These are phyloP conservation scores for Escovopsis sp. DNA, from an alignment of 2,329 filamentous ascomycete species.

Conservation along the genomic window DNA sequence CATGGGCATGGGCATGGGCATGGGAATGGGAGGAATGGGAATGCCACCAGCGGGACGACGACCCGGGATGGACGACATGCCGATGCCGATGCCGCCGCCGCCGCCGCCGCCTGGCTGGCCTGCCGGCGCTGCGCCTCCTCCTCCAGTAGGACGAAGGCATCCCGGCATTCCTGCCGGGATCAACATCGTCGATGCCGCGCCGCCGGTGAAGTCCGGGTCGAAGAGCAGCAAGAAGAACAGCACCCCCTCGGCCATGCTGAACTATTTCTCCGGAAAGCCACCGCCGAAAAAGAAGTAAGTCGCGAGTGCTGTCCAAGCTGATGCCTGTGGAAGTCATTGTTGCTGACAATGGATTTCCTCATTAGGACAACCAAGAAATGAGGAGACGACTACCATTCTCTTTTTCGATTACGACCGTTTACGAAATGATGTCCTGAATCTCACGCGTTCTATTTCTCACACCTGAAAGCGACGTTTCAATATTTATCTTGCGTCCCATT, in stretches of 20 bases:
- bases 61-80: conserved; percentile 1
- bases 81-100: conserved; percentile 4
- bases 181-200: conserved; percentile 8
- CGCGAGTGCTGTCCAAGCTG: background rate
- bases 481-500: background rate
- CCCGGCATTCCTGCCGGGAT: conserved; percentile 1
- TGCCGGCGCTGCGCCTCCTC: background rate
- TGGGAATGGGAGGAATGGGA: background rate
- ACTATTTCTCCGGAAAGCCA: conserved; percentile 10
- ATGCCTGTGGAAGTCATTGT: background rate
- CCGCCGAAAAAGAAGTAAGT: conserved; percentile 11
- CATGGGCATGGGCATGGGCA: background rate
- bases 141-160: background rate
- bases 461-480: background rate
- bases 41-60: conserved; percentile 1
- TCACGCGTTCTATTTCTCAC: conserved; percentile 3
- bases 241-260: conserved; percentile 5
- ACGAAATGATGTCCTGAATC: conserved; percentile 1
- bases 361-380: conserved; percentile 8
- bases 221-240: conserved; percentile 8
- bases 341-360: background rate
- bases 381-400: background rate
- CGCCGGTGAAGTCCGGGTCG: conserved; percentile 5
- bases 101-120: conserved; percentile 10
- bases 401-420: conserved; percentile 4